Conservation (phyloP, 108 stramenopile genomes). For the Cylindrotheca closterium region DNA sequence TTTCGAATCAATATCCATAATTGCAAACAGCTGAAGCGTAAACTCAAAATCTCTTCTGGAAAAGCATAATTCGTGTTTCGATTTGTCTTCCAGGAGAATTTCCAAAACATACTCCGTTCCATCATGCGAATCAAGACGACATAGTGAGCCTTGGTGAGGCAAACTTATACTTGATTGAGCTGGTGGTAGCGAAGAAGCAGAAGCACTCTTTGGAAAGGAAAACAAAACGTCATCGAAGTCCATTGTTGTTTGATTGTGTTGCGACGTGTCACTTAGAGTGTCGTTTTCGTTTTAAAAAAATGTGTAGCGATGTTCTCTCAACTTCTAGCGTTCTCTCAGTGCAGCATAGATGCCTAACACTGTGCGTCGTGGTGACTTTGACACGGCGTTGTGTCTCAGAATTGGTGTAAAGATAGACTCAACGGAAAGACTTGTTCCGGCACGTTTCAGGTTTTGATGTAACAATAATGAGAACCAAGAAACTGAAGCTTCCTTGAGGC, state of each 20-base stretch:
- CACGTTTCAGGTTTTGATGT: too few species aligned
- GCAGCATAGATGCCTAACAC: too few species aligned
- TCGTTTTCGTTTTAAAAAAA: too few species aligned
- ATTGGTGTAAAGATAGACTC: too few species aligned
- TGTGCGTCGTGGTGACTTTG: too few species aligned
- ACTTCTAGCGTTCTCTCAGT: too few species aligned
- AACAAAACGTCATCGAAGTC: neutral
- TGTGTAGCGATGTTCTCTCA: too few species aligned
- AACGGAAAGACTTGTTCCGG: too few species aligned
- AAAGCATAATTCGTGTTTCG: slow-evolving; percentile 57
- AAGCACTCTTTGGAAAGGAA: slow-evolving; percentile 1
- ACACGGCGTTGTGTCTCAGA: too few species aligned
- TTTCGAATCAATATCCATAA: slow-evolving; percentile 77
- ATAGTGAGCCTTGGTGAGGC: slow-evolving; percentile 53
- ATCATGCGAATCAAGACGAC: slow-evolving; percentile 34
- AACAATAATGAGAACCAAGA: too few species aligned
- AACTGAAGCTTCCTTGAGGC: too few species aligned
- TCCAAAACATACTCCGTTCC: slow-evolving; percentile 26
- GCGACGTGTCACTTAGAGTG: too few species aligned
- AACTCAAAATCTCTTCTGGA: slow-evolving; percentile 66
- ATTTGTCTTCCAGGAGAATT: slow-evolving; percentile 26
- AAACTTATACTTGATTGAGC: neutral
- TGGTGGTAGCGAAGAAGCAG: neutral
- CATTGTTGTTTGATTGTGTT: neutral
- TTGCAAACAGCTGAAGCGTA: slow-evolving; percentile 63